These are phyloP conservation scores for Rosa rugosa DNA, from an alignment of 306 rosid genomes.

Conservation along the genomic window DNA sequence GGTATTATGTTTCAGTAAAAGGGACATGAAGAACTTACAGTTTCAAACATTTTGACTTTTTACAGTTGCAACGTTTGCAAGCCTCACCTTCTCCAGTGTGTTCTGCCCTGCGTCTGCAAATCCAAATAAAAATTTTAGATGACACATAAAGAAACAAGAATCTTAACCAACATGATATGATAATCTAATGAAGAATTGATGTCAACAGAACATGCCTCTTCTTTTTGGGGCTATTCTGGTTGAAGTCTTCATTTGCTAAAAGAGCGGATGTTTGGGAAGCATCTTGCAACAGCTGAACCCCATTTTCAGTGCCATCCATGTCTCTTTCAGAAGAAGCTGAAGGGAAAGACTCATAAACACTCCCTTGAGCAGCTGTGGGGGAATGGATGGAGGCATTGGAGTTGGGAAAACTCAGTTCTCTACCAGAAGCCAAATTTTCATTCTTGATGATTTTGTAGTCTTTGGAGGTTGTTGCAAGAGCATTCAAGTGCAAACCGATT, in stretches of 20 bases:
- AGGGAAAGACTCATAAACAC: conserved; percentile 31
- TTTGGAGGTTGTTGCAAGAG: conserved; percentile 57
- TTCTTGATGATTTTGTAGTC: conserved; percentile 37
- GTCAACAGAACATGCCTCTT: conserved; percentile 54
- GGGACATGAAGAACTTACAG: conserved; percentile 55
- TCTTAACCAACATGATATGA: conserved; percentile 3
- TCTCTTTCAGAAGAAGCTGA: conserved; percentile 50
- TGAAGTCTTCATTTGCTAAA: conserved; percentile 54
- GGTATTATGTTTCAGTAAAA: conserved; percentile 8
- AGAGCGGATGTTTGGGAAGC: conserved; percentile 46
- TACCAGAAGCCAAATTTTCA: conserved; percentile 47
- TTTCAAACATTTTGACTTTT: conserved; percentile 92
- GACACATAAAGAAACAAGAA: conserved; percentile 27
- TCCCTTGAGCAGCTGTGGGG: conserved; percentile 46
- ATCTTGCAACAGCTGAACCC: conserved; percentile 57
- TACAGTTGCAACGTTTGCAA: conserved; percentile 89
- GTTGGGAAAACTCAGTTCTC: conserved; percentile 41
- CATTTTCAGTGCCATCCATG: conserved; percentile 41
- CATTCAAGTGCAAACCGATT: conserved; percentile 80
- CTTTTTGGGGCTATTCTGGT: conserved; percentile 73
- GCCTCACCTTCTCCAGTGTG: conserved; percentile 57
- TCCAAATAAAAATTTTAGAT: conserved; percentile 27
- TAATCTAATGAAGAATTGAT: conserved; percentile 13
- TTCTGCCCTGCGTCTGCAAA: conserved; percentile 73
- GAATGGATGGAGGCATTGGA: conserved; percentile 43